Base-by-base conservation (phyloP, 2,329 filamentous ascomycete species). In the Eurotiales sp. region DNA sequence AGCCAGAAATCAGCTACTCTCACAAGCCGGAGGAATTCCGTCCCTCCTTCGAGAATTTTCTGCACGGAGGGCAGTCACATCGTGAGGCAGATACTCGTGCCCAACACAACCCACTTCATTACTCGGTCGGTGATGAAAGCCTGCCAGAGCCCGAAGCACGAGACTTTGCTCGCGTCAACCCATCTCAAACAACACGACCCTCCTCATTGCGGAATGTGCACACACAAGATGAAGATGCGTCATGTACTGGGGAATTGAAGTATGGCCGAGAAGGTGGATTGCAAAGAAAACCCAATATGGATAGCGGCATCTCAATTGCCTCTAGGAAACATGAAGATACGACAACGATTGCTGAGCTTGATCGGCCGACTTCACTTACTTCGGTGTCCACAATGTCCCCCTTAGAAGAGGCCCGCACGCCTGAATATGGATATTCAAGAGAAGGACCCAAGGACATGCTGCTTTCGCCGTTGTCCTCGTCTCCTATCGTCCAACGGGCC, bases 381-480 rank as follows among this genome's bases (percentile, higher is more conserved):
- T 75, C 72, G 4, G 59, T 70, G 2, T 74, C 72, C 2, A 74
- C 72, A 10, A 68, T 64, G 27, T 75, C 72, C 14, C 68, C 72
- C 8, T 41, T 66, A 3, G 70, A 73, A 14, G 72, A 74, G 54
- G 50, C 21, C 21, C 34, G 17, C 34, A 37, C 34, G 12, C 68
- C 70, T 17, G 69, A 71, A 51, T 58, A 58, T 17, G 69, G 70
- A 51, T 58, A 58, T 19, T 58, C 59, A 22, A 63, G 61, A 47
- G 65, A 70, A 50, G 58, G 58, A 17, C 58, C 58, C 27, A 65
- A 61, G 46, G 65, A 71, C 25, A 59, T 63, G 15, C 57, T 72
- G 17, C 51, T 69, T 8, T 73, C 71, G 3, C 71, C 72, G 8
- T 57, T 72, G 19, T 68, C 62, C 15, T 57, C 68, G 15, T 64